Evolutionary conservation across 192 early-diverging fungal genomes (phyloP).

Genomic region (Podila epicladia): DNA sequence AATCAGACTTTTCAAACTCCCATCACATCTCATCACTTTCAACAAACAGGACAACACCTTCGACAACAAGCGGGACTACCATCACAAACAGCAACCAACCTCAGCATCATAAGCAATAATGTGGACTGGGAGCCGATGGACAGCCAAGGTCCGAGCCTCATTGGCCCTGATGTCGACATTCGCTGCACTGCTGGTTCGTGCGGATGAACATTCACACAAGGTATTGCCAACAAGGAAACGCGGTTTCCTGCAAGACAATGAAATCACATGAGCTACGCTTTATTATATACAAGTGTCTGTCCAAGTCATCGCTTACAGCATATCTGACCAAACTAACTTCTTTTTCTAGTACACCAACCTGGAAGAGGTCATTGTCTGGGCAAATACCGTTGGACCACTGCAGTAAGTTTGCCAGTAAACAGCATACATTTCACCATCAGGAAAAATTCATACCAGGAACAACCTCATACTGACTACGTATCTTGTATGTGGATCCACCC

Average conservation of each 20-base stretch:
- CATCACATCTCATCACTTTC: background rate
- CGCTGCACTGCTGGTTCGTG: constrained; percentile 15
- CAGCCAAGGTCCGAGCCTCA: constrained; percentile 10
- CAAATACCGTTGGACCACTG: constrained; percentile 70
- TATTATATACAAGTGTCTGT: no score
- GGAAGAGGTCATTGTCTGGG: constrained; percentile 79
- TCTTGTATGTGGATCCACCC: background rate
- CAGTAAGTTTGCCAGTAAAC: constrained; percentile 8
- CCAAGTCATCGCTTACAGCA: background rate
- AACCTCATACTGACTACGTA: no score
- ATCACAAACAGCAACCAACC: background rate
- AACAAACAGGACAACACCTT: background rate
- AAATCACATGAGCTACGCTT: no score
- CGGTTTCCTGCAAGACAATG: background rate
- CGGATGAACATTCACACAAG: constrained; percentile 63
- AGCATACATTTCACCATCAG: constrained; percentile 24
- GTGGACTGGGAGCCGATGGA: constrained; percentile 15
- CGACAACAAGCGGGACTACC: background rate
- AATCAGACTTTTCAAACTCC: no score
- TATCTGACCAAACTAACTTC: background rate
- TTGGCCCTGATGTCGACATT: constrained; percentile 13
- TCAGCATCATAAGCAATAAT: background rate
- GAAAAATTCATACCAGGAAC: background rate
- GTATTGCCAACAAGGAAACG: constrained; percentile 15
- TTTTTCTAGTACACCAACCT: constrained; percentile 59